Evolutionary conservation across 441 rosid species (phyloP).

Genomic region (Sinapis alba): DNA sequence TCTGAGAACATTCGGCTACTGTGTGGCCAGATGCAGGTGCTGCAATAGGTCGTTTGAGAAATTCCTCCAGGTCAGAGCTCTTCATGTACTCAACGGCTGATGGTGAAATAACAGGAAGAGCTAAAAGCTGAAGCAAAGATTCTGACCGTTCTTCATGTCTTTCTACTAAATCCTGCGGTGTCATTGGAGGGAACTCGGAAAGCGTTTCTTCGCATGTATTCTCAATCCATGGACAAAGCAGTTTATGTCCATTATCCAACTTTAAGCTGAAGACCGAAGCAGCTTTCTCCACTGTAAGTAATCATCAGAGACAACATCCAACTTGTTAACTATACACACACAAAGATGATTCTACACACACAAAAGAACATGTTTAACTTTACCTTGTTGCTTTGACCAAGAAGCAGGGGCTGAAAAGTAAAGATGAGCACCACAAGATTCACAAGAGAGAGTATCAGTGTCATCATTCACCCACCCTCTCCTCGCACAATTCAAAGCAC

Average conservation of each 20-base stretch:
- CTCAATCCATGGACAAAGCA: conserved; percentile 82
- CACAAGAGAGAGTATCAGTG: conserved; percentile 79
- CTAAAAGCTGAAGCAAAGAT: conserved; percentile 58
- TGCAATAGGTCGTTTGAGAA: conserved; percentile 45
- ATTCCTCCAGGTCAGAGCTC: conserved; percentile 69
- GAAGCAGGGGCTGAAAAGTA: conserved; percentile 83
- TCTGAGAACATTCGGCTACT: conserved; percentile 25
- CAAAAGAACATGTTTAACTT: conserved; percentile 15
- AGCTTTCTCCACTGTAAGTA: conserved; percentile 79
- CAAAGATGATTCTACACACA: not conserved
- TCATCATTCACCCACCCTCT: conserved; percentile 95
- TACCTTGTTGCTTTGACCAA: conserved; percentile 89
- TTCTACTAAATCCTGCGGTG: conserved; percentile 70
- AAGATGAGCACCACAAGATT: conserved; percentile 89
- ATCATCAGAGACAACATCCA: conserved; percentile 18
- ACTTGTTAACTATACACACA: not conserved
- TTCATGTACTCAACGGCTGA: conserved; percentile 70
- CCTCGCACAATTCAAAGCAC: conserved; percentile 87
- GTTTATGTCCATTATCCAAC: conserved; percentile 84
- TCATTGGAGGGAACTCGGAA: conserved; percentile 83
- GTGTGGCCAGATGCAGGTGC: conserved; percentile 33
- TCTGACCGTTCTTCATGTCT: conserved; percentile 60
- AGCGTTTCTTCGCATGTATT: conserved; percentile 83
- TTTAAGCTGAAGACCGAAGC: conserved; percentile 87
- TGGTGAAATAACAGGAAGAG: conserved; percentile 77